Percentiles rank a stretch among this genome's conserved stretches.
These are phyloP conservation scores for Colletotrichum sp. DNA, from an alignment of 2,329 filamentous ascomycete genomes.

Conservation along the genomic window DNA sequence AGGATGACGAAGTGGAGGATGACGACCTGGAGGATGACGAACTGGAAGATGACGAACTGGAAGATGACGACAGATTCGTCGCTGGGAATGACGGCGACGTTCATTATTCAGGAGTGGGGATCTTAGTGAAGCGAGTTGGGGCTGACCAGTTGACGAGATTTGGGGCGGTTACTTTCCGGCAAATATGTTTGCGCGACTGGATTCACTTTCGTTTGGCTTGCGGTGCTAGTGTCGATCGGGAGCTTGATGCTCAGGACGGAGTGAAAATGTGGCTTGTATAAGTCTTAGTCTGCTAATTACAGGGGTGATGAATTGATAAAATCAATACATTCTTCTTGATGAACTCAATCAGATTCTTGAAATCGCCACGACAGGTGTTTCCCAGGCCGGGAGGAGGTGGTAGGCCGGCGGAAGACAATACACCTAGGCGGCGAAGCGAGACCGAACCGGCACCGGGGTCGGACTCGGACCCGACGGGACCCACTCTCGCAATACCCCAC, in stretches of 20 bases:
- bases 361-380: no score
- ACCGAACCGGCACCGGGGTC: not conserved
- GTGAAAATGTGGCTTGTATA: not conserved
- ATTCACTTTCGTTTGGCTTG: not conserved
- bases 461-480: not conserved
- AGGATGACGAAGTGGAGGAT: not conserved
- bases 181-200: not conserved
- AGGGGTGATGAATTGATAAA: no score
- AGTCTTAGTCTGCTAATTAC: not conserved
- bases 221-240: not conserved
- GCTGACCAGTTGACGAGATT: not conserved
- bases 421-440: not conserved
- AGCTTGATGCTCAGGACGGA: not conserved
- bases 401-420: not conserved
- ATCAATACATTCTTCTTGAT: no score
- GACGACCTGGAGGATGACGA: no score
- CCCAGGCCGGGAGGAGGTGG: no score
- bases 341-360: fast-evolving
- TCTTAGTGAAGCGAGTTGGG: not conserved
- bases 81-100: no score
- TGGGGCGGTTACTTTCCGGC: not conserved
- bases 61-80: no score
- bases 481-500: not conserved
- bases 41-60: no score
- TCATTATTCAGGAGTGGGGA: not conserved